A percentile compares a stretch with the other conserved stretches of the same genome.
Conservation (phyloP, 2,329 filamentous ascomycete species). For the Cytospora piceicola region DNA sequence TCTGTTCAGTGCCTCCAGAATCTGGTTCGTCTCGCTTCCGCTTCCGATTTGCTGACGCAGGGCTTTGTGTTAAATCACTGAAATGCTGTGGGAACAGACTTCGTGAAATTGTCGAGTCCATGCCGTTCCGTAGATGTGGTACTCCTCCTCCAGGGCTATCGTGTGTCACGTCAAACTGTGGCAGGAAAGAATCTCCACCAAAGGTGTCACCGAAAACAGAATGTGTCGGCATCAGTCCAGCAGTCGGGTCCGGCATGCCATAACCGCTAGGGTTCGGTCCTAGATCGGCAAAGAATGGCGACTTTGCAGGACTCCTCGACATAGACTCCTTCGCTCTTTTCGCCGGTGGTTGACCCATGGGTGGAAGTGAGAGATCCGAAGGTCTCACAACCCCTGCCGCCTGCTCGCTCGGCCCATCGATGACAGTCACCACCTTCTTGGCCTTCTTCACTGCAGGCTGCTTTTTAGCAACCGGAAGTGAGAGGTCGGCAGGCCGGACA, state of each 20-base stretch:
- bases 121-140: conserved; percentile 8
- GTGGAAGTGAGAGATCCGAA: conserved; percentile 8
- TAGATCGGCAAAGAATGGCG: conserved; percentile 13
- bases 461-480: background rate
- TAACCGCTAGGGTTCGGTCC: background rate
- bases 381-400: conserved; percentile 10
- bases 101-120: conserved; percentile 21
- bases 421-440: conserved; percentile 45
- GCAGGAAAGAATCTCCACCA: conserved; percentile 10
- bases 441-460: conserved; percentile 43
- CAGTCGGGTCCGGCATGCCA: background rate
- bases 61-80: background rate
- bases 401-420: conserved; percentile 50
- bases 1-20: background rate
- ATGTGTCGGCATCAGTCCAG: conserved; percentile 7
- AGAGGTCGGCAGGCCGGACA: background rate
- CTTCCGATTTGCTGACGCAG: conserved; percentile 14
- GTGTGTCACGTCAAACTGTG: conserved; percentile 10
- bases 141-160: conserved; percentile 16
- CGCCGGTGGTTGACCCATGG: conserved; percentile 1
- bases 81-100: conserved; percentile 20
- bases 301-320: conserved; percentile 13
- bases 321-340: conserved; percentile 14
- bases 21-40: conserved; percentile 17
- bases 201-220: conserved; percentile 14